Percentiles rank a stretch among this genome's conserved stretches.
Conservation (phyloP, 2,329 filamentous ascomycete genomes). For the Arthroderma uncinatum region DNA sequence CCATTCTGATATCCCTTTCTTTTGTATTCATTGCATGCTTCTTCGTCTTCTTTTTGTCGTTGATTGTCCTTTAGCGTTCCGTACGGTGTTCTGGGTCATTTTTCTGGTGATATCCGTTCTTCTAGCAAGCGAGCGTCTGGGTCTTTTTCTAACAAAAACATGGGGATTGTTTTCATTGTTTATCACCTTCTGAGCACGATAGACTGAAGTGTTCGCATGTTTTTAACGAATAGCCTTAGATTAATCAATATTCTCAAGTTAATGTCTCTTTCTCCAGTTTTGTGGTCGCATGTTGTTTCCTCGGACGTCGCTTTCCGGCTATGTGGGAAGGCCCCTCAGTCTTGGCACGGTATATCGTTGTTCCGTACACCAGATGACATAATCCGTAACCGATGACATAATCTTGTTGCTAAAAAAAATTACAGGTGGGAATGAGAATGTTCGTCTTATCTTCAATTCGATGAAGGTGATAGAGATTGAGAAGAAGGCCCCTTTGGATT, state of each 20-base stretch:
- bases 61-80: not conserved
- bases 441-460: too few relatives aligned
- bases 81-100: conserved; percentile 1
- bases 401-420: not conserved
- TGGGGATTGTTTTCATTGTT: conserved; percentile 1
- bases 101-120: not conserved
- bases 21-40: not conserved
- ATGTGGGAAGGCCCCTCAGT: not conserved
- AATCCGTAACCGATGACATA: not conserved
- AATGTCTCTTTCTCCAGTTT: not conserved
- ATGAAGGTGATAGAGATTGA: not conserved
- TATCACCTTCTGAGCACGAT: not conserved
- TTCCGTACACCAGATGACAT: not conserved
- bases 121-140: conserved; percentile 1
- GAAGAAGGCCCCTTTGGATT: too few relatives aligned
- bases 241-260: not conserved
- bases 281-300: not conserved
- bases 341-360: not conserved
- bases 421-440: not conserved
- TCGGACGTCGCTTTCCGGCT: not conserved
- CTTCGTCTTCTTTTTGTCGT: not conserved
- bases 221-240: conserved; percentile 1
- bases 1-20: not conserved
- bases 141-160: not conserved
- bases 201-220: conserved; percentile 2